Evolutionary conservation across 371 early-diverging fungal genomes (phyloP).

Genomic region (Mortierella sp.): DNA sequence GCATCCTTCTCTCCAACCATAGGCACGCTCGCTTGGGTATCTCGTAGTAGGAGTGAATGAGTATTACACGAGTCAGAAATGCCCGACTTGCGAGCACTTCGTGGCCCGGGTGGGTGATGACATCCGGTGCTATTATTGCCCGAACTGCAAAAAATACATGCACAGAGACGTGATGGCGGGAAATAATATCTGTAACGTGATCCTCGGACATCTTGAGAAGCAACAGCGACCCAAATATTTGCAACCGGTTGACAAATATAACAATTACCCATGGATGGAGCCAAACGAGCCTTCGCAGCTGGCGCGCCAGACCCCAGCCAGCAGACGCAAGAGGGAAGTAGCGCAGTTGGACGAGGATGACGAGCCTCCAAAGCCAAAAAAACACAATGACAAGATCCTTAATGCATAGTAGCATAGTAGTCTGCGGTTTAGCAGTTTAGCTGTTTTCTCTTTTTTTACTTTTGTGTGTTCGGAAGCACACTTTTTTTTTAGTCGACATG

Average conservation of each 20-base stretch:
- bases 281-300: background rate
- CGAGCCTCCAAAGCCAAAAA: too few relatives aligned
- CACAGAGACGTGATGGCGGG: conserved; percentile 1
- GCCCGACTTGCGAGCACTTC: conserved; percentile 13
- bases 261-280: background rate
- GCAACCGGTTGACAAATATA: background rate
- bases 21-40: conserved; percentile 11
- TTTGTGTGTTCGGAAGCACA: too few relatives aligned
- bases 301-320: too few relatives aligned
- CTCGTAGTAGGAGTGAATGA: conserved; percentile 26
- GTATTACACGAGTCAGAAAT: conserved; percentile 22
- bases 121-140: conserved; percentile 9
- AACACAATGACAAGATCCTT: too few relatives aligned
- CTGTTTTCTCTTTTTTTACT: too few relatives aligned
- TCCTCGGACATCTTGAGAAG: background rate
- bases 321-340: too few relatives aligned
- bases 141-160: background rate
- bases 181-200: background rate
- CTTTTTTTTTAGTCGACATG: too few relatives aligned
- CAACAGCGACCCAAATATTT: background rate
- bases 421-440: too few relatives aligned
- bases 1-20: background rate
- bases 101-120: conserved; percentile 5
- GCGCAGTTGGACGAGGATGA: too few relatives aligned
- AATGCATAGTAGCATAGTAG: too few relatives aligned